Evolutionary conservation across 345 rosid species (phyloP).

Genomic region (Boechera stricta): DNA sequence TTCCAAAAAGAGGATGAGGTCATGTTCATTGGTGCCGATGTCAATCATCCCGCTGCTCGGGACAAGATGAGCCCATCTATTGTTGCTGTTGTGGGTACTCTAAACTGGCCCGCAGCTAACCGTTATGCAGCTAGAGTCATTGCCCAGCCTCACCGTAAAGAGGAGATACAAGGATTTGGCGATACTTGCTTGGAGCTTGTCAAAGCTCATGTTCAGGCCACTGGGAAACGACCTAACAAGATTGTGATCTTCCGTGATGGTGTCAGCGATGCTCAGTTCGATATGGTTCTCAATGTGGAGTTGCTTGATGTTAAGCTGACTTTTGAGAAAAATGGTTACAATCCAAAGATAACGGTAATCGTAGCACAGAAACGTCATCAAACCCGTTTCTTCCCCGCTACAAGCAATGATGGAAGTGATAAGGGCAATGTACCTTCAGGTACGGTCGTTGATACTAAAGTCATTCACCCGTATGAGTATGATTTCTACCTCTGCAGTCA

Average conservation of each 20-base stretch:
- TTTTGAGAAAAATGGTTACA: slow-evolving; percentile 48
- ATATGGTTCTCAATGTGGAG: slow-evolving; percentile 88
- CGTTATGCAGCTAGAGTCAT: slow-evolving; percentile 78
- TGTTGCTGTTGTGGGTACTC: slow-evolving; percentile 81
- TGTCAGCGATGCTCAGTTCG: slow-evolving; percentile 85
- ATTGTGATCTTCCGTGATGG: slow-evolving; percentile 89
- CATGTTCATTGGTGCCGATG: slow-evolving; percentile 94
- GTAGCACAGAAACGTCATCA: slow-evolving; percentile 86
- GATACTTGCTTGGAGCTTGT: slow-evolving; percentile 74
- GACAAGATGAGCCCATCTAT: slow-evolving; percentile 73
- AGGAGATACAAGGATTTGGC: slow-evolving; percentile 68
- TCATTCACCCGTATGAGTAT: slow-evolving; percentile 76
- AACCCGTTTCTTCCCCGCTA: slow-evolving; percentile 69
- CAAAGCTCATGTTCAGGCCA: slow-evolving; percentile 52
- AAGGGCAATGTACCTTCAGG: slow-evolving; percentile 74
- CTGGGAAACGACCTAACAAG: slow-evolving; percentile 60
- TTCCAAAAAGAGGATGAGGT: slow-evolving; percentile 55
- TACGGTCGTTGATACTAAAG: slow-evolving; percentile 72
- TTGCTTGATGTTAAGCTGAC: slow-evolving; percentile 58
- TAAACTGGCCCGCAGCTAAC: slow-evolving; percentile 91
- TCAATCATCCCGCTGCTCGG: slow-evolving; percentile 74
- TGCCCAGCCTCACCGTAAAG: slow-evolving; percentile 65
- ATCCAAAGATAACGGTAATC: slow-evolving; percentile 69
- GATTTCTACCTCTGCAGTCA: slow-evolving; percentile 88
- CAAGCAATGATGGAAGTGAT: slow-evolving; percentile 46